Base-by-base conservation (phyloP, 2,329 filamentous ascomycete species). In the Exophiala sp. region DNA sequence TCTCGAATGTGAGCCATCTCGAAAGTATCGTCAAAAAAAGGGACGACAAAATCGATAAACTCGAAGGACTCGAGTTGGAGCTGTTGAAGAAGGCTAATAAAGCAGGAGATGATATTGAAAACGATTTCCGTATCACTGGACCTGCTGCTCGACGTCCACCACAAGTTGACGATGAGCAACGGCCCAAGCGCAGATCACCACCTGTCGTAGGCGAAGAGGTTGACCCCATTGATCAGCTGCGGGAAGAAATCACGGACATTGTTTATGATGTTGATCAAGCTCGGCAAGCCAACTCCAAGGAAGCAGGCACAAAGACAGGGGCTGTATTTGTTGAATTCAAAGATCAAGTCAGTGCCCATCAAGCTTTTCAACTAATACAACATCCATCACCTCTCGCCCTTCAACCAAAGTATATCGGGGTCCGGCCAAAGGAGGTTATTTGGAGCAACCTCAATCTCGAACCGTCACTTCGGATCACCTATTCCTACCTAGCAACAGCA, bases 291-390 rank as follows among this genome's bases (percentile, higher is more conserved):
- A 52, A 60, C 52, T 43, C 16, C 20, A 45, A 21, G 24, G 14
- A 21, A 29, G 32, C 47, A 36, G 52, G 38, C 11, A 55, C n/a
- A 34, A 49, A 44, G 11, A 57, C 46, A 1, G 84, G 86, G 9
- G 87, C 90, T 18, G 88, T 92, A 8, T 99, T 99, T 63, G 84
- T 99, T 63, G 91, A 97, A 68, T 99, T 96, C 66, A 78, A 81
- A 44, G 85, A 82, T 0, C 89, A 96, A 67, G 81, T 86, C 48
- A 86, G 88, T 48, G 94, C 94, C 5, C 91, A 99, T 69, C 82
- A 85, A 43, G 92, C 92, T 7, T 87, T 85, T 65, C 92, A 97
- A 69, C 51, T 54, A 34, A 53, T 62, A n/a, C 58, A 50, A 21
- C 60, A 64, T 41, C 57, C 60, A 21, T 54, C 55, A 96, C 85